These are phyloP conservation scores for Blastobotrys ciferrii DNA, from an alignment of 1,139 yeast genomes.

Conservation along the genomic window DNA sequence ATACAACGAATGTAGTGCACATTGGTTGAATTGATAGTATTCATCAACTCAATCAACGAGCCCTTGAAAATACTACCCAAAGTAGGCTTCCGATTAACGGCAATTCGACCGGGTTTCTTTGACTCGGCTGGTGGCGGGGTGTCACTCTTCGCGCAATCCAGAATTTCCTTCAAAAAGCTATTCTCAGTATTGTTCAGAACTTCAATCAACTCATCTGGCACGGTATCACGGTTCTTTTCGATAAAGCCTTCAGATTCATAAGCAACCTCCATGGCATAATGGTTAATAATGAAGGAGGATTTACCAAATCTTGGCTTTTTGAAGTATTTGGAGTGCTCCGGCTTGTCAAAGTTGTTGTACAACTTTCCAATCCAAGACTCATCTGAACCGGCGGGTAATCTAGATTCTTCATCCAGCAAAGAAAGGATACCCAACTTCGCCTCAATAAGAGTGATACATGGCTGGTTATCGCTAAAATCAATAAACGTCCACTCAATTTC, in stretches of 20 bases:
- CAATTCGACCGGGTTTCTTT: conserved; percentile 30
- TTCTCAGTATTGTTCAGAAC: conserved; percentile 71
- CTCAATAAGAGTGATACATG: conserved; percentile 92
- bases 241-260: conserved; percentile 94
- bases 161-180: conserved; percentile 58
- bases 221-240: conserved; percentile 96
- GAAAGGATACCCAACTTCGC: conserved; percentile 84
- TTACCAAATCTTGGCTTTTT: conserved; percentile 94
- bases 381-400: conserved; percentile 92
- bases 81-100: conserved; percentile 79
- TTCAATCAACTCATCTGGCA: conserved; percentile 91
- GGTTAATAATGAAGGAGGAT: conserved; percentile 84
- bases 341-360: conserved; percentile 79
- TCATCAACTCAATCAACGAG: conserved; percentile 89
- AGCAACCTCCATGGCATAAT: conserved; percentile 91
- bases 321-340: conserved; percentile 76
- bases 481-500: conserved; percentile 97
- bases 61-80: conserved; percentile 91
- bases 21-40: conserved; percentile 87
- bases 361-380: conserved; percentile 90
- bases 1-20: conserved; percentile 97
- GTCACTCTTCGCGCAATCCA: conserved; percentile 62
- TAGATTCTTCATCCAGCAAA: conserved; percentile 89
- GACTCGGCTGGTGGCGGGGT: conserved; percentile 42
- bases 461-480: conserved; percentile 95